A percentile compares a stretch with the other conserved stretches of the same genome.
Evolutionary conservation across 495 filamentous ascomycete genomes (phyloP).

Genomic region (Neurospora sp.): DNA sequence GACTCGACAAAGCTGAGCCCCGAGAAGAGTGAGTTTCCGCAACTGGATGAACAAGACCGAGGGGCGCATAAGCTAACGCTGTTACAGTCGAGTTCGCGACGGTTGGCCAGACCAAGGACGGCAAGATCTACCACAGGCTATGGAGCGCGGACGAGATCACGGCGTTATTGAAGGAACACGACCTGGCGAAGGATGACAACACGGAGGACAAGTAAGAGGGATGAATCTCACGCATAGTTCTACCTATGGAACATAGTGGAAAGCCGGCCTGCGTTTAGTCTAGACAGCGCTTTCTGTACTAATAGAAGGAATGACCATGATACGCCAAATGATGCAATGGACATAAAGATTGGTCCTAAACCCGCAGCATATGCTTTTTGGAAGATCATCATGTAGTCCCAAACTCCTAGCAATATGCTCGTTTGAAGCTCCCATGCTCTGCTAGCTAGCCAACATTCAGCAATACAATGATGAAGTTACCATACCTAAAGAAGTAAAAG

Average conservation of each 20-base stretch:
- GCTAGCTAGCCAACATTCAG: neutral
- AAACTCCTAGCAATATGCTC: slow-evolving; percentile 4
- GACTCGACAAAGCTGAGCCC: slow-evolving; percentile 96
- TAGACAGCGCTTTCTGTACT: slow-evolving; percentile 18
- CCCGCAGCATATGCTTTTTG: neutral
- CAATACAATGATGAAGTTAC: neutral
- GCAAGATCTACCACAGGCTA: slow-evolving; percentile 94
- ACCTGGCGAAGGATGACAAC: slow-evolving; percentile 79
- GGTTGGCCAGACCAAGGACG: slow-evolving; percentile 86
- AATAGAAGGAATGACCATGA: slow-evolving; percentile 10
- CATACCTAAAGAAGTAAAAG: neutral
- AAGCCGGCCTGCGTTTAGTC: slow-evolving; percentile 6
- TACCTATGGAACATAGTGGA: neutral
- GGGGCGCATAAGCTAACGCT: neutral
- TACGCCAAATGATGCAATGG: neutral
- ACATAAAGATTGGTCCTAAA: slow-evolving; percentile 1
- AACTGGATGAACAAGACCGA: no score
- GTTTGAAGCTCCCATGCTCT: neutral
- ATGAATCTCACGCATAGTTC: neutral
- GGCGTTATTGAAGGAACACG: slow-evolving; percentile 86
- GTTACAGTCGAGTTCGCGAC: slow-evolving; percentile 90
- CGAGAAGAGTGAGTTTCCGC: slow-evolving; percentile 69
- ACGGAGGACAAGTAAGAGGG: slow-evolving; percentile 49
- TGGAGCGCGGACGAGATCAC: slow-evolving; percentile 98
- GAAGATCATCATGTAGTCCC: neutral